phyloP scores from a whole-genome alignment of 306 rosid species.

The Ormosia semicastrata region DNA sequence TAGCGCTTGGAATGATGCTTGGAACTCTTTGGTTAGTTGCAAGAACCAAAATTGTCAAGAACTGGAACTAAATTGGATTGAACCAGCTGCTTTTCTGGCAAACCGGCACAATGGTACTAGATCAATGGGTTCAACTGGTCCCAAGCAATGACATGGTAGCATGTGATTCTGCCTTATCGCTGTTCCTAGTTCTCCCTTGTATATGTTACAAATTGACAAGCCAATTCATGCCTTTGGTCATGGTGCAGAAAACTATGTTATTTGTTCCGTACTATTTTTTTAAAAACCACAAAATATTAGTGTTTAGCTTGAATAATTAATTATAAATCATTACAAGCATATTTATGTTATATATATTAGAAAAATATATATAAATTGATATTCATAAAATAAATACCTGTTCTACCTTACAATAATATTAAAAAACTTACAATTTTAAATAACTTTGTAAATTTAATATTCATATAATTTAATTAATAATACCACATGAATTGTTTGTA shows the following conservation, averaged over 20 bases:
- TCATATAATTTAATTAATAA: too few species aligned
- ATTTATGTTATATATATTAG: background rate
- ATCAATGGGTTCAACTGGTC: background rate
- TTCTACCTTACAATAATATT: too few species aligned
- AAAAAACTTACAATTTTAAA: too few species aligned
- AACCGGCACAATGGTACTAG: background rate
- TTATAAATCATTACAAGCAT: background rate
- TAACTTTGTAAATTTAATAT: too few species aligned
- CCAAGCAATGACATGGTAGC: background rate
- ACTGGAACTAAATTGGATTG: background rate
- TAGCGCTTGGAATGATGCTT: background rate
- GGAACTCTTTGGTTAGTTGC: background rate
- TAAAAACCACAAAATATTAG: too few species aligned
- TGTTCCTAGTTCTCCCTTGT: background rate
- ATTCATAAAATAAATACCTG: background rate
- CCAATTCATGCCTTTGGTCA: background rate
- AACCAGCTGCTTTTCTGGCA: background rate
- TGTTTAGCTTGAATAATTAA: too few species aligned
- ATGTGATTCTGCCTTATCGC: background rate
- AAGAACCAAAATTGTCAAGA: background rate
- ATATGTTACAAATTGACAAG: background rate
- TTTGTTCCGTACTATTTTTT: too few species aligned
- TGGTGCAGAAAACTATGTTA: background rate
- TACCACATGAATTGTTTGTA: too few species aligned
- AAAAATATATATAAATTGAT: background rate